Evolutionary conservation across 148 eudicot species (phyloP).

Genomic region (Cornus kousa): DNA sequence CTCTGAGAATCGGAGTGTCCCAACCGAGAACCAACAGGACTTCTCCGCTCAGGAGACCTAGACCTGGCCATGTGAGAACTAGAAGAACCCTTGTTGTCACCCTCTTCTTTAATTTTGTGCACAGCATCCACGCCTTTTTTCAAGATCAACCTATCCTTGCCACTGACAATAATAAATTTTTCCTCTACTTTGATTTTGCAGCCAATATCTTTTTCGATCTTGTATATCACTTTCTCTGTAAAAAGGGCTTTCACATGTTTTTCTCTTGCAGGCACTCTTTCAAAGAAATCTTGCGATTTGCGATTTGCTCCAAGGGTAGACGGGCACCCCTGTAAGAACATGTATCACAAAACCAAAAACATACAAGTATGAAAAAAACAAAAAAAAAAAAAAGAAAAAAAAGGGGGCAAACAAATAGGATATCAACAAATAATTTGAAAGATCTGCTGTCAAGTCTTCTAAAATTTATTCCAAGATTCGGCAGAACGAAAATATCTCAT

Average conservation of each 20-base stretch:
- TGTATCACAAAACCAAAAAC: not conserved
- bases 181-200: slow-evolving; percentile 94
- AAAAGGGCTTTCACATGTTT: slow-evolving; percentile 82
- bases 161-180: slow-evolving; percentile 94
- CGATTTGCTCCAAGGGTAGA: slow-evolving; percentile 95
- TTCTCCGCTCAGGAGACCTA: slow-evolving; percentile 58
- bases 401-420: not conserved
- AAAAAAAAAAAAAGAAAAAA: slow-evolving; percentile 6
- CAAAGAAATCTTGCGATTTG: slow-evolving; percentile 95
- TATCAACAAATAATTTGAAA: too few species aligned
- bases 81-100: slow-evolving; percentile 53
- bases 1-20: slow-evolving; percentile 77
- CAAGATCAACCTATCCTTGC: slow-evolving; percentile 84
- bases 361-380: slow-evolving; percentile 13
- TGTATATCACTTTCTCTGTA: slow-evolving; percentile 64
- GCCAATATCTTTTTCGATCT: slow-evolving; percentile 83
- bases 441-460: not conserved
- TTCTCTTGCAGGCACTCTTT: slow-evolving; percentile 93
- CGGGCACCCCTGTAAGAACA: slow-evolving; percentile 82
- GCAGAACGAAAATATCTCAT: not conserved
- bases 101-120: slow-evolving; percentile 78
- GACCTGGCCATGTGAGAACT: slow-evolving; percentile 53
- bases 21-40: slow-evolving; percentile 54
- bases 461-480: not conserved
- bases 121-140: slow-evolving; percentile 95